Base-by-base conservation (phyloP, 2,329 filamentous ascomycete species). In the Ceratocystis diversiconidia region DNA sequence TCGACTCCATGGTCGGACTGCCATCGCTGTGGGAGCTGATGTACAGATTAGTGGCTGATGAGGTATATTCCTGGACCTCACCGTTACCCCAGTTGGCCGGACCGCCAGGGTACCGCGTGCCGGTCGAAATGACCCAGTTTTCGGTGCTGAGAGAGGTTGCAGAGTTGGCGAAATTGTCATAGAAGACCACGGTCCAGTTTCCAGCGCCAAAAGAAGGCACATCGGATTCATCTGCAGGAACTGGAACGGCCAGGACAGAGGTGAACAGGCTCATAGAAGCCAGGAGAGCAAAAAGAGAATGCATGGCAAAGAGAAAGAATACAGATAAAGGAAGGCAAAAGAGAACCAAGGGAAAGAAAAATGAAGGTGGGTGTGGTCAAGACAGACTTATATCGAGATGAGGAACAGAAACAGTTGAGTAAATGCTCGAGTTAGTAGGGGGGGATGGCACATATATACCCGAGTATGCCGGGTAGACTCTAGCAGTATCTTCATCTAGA, bases 1-100 rank as follows among this genome's bases (percentile, higher is more conserved):
- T 28, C 10, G 52, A 30, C 52, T 57, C 22, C 15, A 43, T 25
- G 32, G 43, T 5, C 10, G 46, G 19, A 43, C 50, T 28, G 6
- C 70, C 67, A 12, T 75, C 76, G 63, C 46, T 57, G 22, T 48
- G 28, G 6, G 25, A 17, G 57, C 60, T 64, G 68, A 79, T 72
- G 65, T 70, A 72, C 55, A 80, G 69, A 71, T 81, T 81, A 52
- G 70, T 66, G 12, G 69, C 43, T 43, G 72, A 72, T 59, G 70
- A 69, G 25, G 78, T 80, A 72, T 81, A 81, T 0, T 72, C 75
- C 70, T 81, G 72, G 19, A 77, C 72, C 70, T 81, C 79, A 66
- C 75, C 74, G 3, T 79, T 82, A 61, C 79, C 79, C 79, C 79
- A 81, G 68, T 76, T 73, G 6, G 71, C 64, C 0, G 78, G 71